These are phyloP conservation scores for Lactarius tabidus DNA, from an alignment of 768 basidiomycete genomes.

Conservation along the genomic window DNA sequence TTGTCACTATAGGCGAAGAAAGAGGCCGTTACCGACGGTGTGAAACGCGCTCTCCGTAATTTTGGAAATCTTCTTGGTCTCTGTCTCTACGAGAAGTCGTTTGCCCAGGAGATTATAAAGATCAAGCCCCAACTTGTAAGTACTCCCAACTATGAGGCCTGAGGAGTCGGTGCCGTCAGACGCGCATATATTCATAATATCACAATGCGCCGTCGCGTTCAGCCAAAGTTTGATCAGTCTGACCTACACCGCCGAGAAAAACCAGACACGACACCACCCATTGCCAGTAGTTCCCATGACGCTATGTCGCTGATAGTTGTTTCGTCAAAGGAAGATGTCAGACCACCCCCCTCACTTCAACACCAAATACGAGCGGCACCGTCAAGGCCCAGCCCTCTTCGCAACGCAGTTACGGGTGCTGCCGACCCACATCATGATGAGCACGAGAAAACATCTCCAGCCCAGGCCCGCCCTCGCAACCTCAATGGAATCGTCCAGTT, in stretches of 20 bases:
- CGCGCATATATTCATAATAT: constrained; percentile 14
- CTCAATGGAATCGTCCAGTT: not conserved
- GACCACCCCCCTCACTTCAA: not conserved
- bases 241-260: constrained; percentile 63
- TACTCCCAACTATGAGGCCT: constrained; percentile 23
- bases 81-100: constrained; percentile 94
- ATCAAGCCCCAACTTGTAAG: constrained; percentile 80
- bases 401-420: not conserved
- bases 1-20: constrained; percentile 77
- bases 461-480: not conserved
- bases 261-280: constrained; percentile 29
- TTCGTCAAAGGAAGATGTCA: constrained; percentile 13
- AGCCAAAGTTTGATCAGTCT: constrained; percentile 68
- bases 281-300: constrained; percentile 5
- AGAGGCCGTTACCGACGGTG: constrained; percentile 92
- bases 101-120: constrained; percentile 78
- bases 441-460: not conserved
- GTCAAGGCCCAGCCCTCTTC: constrained; percentile 13
- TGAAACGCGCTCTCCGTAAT: constrained; percentile 86
- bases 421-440: not conserved
- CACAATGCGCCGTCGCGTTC: not conserved
- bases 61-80: constrained; percentile 96
- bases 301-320: constrained; percentile 5
- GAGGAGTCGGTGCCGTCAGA: not conserved
- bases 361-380: constrained; percentile 3